phyloP scores from a whole-genome alignment of 306 rosid species.

The Acacia acuminata region DNA sequence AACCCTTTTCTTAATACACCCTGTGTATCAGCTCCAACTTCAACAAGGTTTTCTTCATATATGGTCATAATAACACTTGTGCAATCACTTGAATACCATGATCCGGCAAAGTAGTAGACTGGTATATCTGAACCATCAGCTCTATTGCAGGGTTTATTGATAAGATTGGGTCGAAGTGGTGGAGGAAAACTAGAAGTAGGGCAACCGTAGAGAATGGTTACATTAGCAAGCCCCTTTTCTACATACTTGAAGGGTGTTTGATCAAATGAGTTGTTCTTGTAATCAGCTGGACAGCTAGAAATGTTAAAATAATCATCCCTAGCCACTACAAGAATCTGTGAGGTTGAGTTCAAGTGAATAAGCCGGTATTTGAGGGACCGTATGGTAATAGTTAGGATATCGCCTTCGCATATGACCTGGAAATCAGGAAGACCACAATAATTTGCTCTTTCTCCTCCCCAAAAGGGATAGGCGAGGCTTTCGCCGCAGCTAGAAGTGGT shows the following conservation, averaged over 20 bases:
- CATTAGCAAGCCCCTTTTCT: neutral
- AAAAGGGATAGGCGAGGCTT: slow-evolving; percentile 36
- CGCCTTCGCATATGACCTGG: neutral
- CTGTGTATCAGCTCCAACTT: neutral
- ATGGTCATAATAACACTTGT: neutral
- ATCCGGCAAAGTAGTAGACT: neutral
- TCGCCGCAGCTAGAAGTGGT: neutral
- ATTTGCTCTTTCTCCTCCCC: slow-evolving; percentile 7
- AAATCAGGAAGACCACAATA: slow-evolving; percentile 25
- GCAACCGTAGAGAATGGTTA: slow-evolving; percentile 29
- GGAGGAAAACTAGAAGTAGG: neutral
- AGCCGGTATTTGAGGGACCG: slow-evolving; percentile 19
- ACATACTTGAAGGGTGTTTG: neutral
- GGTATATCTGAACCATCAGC: neutral
- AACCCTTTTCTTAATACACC: neutral
- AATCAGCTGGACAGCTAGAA: neutral
- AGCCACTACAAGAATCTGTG: slow-evolving; percentile 14
- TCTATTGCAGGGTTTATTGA: neutral
- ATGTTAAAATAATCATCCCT: slow-evolving; percentile 30
- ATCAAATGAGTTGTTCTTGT: slow-evolving; percentile 19
- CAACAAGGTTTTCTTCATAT: neutral
- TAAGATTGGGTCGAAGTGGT: neutral
- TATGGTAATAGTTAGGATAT: slow-evolving; percentile 4
- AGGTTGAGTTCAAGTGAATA: neutral
- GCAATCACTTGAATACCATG: neutral